A percentile compares a stretch with the other conserved stretches of the same genome.
Evolutionary conservation across 2,329 filamentous ascomycete genomes (phyloP).

Genomic region (Aureobasidium zeae): DNA sequence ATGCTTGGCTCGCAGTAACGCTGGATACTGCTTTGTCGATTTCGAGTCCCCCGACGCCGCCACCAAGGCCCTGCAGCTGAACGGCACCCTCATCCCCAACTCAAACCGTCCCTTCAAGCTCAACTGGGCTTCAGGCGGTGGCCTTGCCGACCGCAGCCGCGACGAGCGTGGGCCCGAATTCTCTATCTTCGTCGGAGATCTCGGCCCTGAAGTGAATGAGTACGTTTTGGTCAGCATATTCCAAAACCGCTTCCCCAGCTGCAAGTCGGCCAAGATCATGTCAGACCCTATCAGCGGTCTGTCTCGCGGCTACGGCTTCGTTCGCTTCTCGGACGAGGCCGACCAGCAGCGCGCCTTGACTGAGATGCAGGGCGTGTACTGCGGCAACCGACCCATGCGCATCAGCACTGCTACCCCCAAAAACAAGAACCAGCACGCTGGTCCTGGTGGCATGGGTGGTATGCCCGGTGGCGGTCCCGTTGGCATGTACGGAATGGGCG

Average conservation of each 20-base stretch:
- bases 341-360: constrained; percentile 92
- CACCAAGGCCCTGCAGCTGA: constrained; percentile 80
- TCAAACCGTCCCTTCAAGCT: constrained; percentile 94
- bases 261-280: constrained; percentile 99
- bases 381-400: constrained; percentile 95
- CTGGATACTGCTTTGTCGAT: constrained; percentile 97
- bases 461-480: constrained; percentile 38
- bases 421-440: constrained; percentile 58
- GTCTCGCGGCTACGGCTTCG: constrained; percentile 95
- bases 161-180: constrained; percentile 95
- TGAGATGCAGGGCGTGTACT: constrained; percentile 99
- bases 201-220: constrained; percentile 97
- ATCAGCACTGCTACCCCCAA: constrained; percentile 97
- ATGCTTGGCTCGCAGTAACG: constrained; percentile 57
- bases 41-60: constrained; percentile 76
- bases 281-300: constrained; percentile 96
- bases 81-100: constrained; percentile 85
- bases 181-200: constrained; percentile 95
- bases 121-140: constrained; percentile 97
- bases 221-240: constrained; percentile 96
- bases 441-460: constrained; percentile 44
- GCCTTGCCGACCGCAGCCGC: constrained; percentile 87
- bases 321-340: constrained; percentile 88
- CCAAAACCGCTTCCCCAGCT: constrained; percentile 89
- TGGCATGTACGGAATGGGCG: constrained; percentile 62